Percentiles rank a stretch among this genome's conserved stretches.
Evolutionary conservation across 176 grass and related monocot genomes (phyloP).

Genomic region (Eragrostis nindensis): DNA sequence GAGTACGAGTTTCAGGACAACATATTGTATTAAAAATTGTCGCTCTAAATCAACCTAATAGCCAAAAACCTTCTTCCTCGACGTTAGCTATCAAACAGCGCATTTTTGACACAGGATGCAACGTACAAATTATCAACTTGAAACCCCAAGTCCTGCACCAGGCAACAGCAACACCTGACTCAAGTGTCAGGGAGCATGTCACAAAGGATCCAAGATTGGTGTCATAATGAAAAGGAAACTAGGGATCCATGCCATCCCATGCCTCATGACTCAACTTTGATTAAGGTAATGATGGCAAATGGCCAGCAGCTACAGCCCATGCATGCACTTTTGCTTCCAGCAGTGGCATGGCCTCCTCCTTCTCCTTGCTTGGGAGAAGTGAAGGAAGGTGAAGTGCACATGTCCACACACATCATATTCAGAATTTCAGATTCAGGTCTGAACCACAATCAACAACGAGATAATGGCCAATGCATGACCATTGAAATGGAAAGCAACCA

Average conservation of each 20-base stretch:
- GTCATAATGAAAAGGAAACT: conserved; percentile 43
- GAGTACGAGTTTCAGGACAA: too few relatives aligned
- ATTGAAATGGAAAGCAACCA: conserved; percentile 34
- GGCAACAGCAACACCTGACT: conserved; percentile 12
- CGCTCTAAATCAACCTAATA: too few relatives aligned
- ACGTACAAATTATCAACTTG: neutral
- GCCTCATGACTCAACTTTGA: conserved; percentile 51
- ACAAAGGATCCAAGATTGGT: conserved; percentile 50
- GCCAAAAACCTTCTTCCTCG: too few relatives aligned
- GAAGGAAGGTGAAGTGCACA: conserved; percentile 21
- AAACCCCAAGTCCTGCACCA: neutral
- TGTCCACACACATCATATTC: conserved; percentile 14
- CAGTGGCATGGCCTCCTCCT: conserved; percentile 28
- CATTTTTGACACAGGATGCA: too few relatives aligned
- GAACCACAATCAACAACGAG: conserved; percentile 25
- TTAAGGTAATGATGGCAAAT: conserved; percentile 86
- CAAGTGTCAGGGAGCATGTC: conserved; percentile 22
- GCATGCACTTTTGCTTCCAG: conserved; percentile 64
- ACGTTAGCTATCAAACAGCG: too few relatives aligned
- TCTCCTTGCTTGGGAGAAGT: neutral
- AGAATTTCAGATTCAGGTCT: conserved; percentile 8
- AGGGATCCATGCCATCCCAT: conserved; percentile 38
- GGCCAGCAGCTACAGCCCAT: conserved; percentile 63
- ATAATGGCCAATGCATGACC: conserved; percentile 26
- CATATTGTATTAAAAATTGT: too few relatives aligned